Evolutionary conservation across 139 green algal species (phyloP), one percentile per base, ranked within the genome.

Genomic region (Chlorella sp.): DNA sequence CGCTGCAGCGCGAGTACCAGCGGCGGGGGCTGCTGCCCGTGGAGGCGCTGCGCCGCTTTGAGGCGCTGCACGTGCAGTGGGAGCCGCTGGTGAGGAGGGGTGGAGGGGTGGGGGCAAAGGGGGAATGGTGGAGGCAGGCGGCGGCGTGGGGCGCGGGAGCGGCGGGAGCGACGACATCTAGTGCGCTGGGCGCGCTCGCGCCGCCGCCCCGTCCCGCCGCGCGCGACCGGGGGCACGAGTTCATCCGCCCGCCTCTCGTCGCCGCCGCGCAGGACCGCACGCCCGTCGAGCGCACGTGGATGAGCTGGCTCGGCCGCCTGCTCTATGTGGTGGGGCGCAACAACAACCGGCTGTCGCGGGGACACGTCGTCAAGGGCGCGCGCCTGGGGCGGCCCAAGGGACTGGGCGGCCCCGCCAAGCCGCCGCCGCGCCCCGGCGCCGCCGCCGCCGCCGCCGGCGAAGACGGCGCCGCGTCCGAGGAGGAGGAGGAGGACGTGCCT

Each of bases 1-100:
- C 78, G 53, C 80, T 91, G 79, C 87, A 91, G 74, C 82, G 86
- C 3, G 80, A 89, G 72, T 85, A 87, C 42, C 63, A 62, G 2
- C 43, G 56, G 29, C 67, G 83, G 21, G 65, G 73, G 27, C 67
- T 91, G 74, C 80, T 91, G 58, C 68, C 78, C 4, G 46, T 35
- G 3, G 74, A 80, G 35, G 86, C 81, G 3, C 40, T 82, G n/a
- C 61, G 65, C 1, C 78, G 87, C 5, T 83, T 91, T 14, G 81
- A 90, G 2, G 69, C 81, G 33, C 45, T 91, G 8, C 71, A 79
- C 58, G 55, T 91, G n/a, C 41, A 64, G 19, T 91, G 87, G 87
- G 73, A 84, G 25, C 55, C 74, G 11, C 43, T 77, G 73, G 73
- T 71, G 43, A 50, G 56, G n/a, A 12, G 43, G n/a, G 50, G 6